These are phyloP conservation scores for Didymella keratinophila DNA, from an alignment of 2,329 filamentous ascomycete genomes.

Conservation along the genomic window DNA sequence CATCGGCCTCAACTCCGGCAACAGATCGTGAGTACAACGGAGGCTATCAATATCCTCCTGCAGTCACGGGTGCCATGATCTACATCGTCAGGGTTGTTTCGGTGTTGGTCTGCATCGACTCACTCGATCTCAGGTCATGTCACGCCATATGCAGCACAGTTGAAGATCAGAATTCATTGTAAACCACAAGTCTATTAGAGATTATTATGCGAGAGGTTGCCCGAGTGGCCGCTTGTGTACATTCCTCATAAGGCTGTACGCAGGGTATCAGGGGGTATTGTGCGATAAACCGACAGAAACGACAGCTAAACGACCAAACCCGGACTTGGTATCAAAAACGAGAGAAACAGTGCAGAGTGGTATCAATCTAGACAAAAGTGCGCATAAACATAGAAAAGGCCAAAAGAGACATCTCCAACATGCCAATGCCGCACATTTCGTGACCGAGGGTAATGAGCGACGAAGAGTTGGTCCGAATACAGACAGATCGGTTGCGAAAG, in stretches of 20 bases:
- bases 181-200: conserved; percentile 47
- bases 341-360: conserved; percentile 52
- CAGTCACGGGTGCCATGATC: neutral
- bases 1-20: neutral
- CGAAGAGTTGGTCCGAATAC: conserved; percentile 39
- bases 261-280: conserved; percentile 54
- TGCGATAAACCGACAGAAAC: conserved; percentile 46
- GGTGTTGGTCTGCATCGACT: neutral
- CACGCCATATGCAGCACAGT: conserved; percentile 1
- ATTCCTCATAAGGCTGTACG: conserved; percentile 51
- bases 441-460: conserved; percentile 40
- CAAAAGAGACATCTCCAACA: conserved; percentile 45
- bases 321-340: conserved; percentile 51
- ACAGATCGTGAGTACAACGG: neutral
- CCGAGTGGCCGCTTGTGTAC: conserved; percentile 53
- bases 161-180: conserved; percentile 1
- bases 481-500: conserved; percentile 42
- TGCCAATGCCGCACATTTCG: conserved; percentile 47
- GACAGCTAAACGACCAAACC: conserved; percentile 39
- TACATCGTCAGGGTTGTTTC: neutral
- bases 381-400: conserved; percentile 44
- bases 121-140: conserved; percentile 1
- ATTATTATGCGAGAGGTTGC: conserved; percentile 52
- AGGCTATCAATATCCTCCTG: neutral
- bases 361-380: conserved; percentile 55